Percentiles rank a stretch among this genome's conserved stretches.
These are phyloP conservation scores for Diplodia sapinea DNA, from an alignment of 2,329 filamentous ascomycete species.

Conservation along the genomic window DNA sequence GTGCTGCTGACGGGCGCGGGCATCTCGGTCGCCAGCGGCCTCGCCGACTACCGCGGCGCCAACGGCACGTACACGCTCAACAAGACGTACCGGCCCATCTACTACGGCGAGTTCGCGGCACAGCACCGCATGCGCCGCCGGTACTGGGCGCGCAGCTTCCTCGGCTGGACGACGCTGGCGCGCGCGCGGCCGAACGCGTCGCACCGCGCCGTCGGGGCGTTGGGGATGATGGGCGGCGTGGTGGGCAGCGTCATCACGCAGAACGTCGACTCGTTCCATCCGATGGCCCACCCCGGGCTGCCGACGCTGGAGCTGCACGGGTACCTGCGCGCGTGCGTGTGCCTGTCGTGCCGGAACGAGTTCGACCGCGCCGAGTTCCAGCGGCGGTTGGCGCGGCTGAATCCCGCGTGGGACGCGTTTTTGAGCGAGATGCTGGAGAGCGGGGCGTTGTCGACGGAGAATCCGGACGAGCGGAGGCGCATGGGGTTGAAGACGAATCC, in stretches of 20 bases:
- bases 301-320: conserved; percentile 88
- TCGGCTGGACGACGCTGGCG: conserved; percentile 85
- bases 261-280: conserved; percentile 96
- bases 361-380: conserved; percentile 78
- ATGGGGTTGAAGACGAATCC: conserved; percentile 84
- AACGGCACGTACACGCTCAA: conserved; percentile 94
- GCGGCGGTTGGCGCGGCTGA: conserved; percentile 73
- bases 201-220: conserved; percentile 76
- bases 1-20: conserved; percentile 81
- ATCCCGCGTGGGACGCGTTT: conserved; percentile 84
- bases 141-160: conserved; percentile 94
- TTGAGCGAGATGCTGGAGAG: conserved; percentile 72
- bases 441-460: conserved; percentile 78
- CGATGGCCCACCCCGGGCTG: conserved; percentile 72
- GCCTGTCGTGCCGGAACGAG: conserved; percentile 76
- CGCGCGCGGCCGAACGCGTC: conserved; percentile 79
- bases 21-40: conserved; percentile 88
- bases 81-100: conserved; percentile 87
- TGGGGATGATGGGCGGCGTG: conserved; percentile 64
- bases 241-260: conserved; percentile 85
- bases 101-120: conserved; percentile 84
- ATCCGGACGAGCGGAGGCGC: conserved; percentile 70
- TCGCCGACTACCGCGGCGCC: conserved; percentile 88
- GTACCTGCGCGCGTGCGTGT: conserved; percentile 81
- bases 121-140: conserved; percentile 85